Base-by-base conservation (phyloP, 257 asterid genomes). In the Knoxia roxburghii region DNA sequence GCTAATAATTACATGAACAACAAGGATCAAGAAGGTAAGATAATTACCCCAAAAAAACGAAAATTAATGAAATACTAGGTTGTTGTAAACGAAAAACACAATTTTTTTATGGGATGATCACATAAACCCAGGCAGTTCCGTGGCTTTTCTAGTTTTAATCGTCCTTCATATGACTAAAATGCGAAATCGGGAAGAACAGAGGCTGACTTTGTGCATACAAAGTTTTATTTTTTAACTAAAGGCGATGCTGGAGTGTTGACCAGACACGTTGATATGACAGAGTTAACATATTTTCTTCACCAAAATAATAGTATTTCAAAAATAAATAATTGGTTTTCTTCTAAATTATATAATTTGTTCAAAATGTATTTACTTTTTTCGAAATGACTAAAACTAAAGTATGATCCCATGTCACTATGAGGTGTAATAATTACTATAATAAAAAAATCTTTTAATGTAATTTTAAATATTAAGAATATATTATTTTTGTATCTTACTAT, bases 211-310 rank as follows among this genome's bases (percentile, higher is more conserved):
- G 15, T 15, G 2, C 2, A 12, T 46, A n/a, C n/a, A n/a, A n/a
- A n/a, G n/a, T 46, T 13, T 2, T 9, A 56, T 56, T 56, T 21
- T 55, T 5, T 27, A 13, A 18, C 30, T n/a, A 57, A 32, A 27
- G 35, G 6, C 9, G 6, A 37, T 29, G 7, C 32, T 57, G 63
- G 24, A 32, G 14, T 57, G 43, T 4, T n/a, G 20, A 27, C 35
- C 30, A 57, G 63, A 57, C 63, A 57, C 63, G 63, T 57, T 33
- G 61, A 55, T 55, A 55, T 55, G 61, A 27, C 61, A 27, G 2
- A 20, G 4, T 10, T 7, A 54, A 20, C 14, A 3, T 6, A 23
- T 55, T 5, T 55, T 26, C n/a, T n/a, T n/a, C n/a, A n/a, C n/a
- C n/a, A n/a, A n/a, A n/a, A n/a, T n/a, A n/a, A n/a, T n/a, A n/a